phyloP scores from a whole-genome alignment of 306 rosid genomes.

The Cercis canadensis region DNA sequence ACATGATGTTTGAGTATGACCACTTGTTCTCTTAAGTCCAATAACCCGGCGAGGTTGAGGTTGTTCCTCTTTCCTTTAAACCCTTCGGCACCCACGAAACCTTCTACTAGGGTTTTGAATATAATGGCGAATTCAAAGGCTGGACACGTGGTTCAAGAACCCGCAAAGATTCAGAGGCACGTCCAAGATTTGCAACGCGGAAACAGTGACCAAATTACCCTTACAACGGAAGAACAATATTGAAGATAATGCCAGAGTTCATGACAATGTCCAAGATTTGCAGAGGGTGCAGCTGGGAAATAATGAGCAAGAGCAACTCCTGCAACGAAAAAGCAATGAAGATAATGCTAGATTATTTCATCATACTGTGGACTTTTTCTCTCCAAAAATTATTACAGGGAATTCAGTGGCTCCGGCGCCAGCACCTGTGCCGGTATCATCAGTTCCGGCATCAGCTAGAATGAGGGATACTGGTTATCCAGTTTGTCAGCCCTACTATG shows the following conservation, averaged over 20 bases:
- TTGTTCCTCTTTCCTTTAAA: slow-evolving; percentile 65
- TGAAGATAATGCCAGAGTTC: too few species aligned
- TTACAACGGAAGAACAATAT: too few species aligned
- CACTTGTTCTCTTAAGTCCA: slow-evolving; percentile 67
- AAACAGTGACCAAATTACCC: too few species aligned
- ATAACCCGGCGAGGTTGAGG: slow-evolving; percentile 74
- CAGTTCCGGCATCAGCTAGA: slow-evolving; percentile 47
- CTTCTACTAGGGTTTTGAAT: too few species aligned
- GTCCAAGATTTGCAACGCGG: slow-evolving; percentile 59
- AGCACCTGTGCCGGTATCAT: slow-evolving; percentile 41
- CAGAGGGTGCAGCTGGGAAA: slow-evolving; percentile 56
- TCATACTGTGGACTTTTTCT: slow-evolving; percentile 46
- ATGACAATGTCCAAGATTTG: too few species aligned
- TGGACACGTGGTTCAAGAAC: slow-evolving; percentile 69
- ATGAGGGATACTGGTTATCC: slow-evolving; percentile 53
- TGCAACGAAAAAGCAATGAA: slow-evolving; percentile 56
- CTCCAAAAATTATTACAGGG: slow-evolving; percentile 56
- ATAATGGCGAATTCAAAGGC: slow-evolving; percentile 57
- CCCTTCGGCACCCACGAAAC: slow-evolving; percentile 31
- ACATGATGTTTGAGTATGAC: slow-evolving; percentile 87
- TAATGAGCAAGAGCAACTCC: slow-evolving; percentile 49
- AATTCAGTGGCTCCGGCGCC: slow-evolving; percentile 43
- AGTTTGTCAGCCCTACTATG: slow-evolving; percentile 61
- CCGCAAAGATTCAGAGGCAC: slow-evolving; percentile 61
- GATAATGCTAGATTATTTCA: slow-evolving; percentile 47